Conservation (phyloP, 2,329 filamentous ascomycete genomes). For the Allantophomopsis cytisporea region DNA sequence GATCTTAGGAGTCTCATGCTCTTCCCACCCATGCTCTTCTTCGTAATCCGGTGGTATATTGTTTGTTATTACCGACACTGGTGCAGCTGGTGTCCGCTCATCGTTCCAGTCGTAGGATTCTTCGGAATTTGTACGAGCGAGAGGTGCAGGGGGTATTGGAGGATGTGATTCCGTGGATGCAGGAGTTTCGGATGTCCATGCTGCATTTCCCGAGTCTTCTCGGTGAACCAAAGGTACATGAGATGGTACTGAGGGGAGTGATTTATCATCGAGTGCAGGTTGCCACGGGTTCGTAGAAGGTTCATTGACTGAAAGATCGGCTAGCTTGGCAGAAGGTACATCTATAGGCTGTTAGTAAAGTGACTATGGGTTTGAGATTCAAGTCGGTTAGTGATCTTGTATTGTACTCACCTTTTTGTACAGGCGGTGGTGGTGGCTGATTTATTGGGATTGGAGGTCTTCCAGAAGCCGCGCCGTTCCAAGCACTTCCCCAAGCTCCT, state of each 20-base stretch:
- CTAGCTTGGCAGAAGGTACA: constrained; percentile 9
- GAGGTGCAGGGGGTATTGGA: constrained; percentile 4
- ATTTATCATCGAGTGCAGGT: constrained; percentile 9
- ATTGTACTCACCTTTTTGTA: constrained; percentile 7
- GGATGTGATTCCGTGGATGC: constrained; percentile 10
- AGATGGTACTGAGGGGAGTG: constrained; percentile 3
- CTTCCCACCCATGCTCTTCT: constrained; percentile 15
- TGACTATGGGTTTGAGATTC: no score
- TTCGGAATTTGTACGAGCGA: constrained; percentile 14
- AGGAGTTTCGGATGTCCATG: constrained; percentile 12
- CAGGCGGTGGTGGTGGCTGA: constrained; percentile 6
- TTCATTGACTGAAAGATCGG: constrained; percentile 11
- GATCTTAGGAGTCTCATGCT: constrained; percentile 6
- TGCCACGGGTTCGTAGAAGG: constrained; percentile 18
- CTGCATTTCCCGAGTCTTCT: constrained; percentile 14
- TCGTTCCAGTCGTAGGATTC: constrained; percentile 19
- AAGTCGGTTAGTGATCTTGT: not conserved
- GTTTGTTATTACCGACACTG: constrained; percentile 7
- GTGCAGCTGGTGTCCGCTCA: constrained; percentile 5
- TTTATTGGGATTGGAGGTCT: constrained; percentile 4
- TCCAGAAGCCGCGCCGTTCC: constrained; percentile 1
- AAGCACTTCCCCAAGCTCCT: constrained; percentile 11
- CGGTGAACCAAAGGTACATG: constrained; percentile 7
- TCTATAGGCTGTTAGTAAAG: no score
- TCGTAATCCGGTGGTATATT: constrained; percentile 8